phyloP scores from a whole-genome alignment of 768 basidiomycete genomes.

The Candolleomyces efflorescens region DNA sequence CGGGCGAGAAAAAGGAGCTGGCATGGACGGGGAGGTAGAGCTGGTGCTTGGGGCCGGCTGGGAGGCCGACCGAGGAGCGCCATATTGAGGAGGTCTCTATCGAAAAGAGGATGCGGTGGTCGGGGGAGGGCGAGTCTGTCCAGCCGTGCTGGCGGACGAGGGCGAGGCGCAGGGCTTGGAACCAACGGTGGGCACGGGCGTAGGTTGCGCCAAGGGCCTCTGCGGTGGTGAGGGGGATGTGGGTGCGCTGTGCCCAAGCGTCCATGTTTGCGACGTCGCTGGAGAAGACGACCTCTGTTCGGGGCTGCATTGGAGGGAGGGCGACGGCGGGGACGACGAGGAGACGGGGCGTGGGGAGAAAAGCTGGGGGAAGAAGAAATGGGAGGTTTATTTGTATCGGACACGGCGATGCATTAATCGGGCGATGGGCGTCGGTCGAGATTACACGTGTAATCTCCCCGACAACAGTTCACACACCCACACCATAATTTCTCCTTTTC shows the following conservation, averaged over 20 bases:
- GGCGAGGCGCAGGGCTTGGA: constrained; percentile 55
- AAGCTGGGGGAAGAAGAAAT: constrained; percentile 22
- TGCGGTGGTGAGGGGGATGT: constrained; percentile 78
- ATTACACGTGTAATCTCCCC: constrained; percentile 63
- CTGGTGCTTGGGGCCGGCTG: constrained; percentile 69
- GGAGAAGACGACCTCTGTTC: constrained; percentile 68
- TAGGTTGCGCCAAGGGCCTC: constrained; percentile 79
- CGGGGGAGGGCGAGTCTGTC: constrained; percentile 54
- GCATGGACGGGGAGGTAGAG: constrained; percentile 76
- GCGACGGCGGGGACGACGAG: constrained; percentile 9
- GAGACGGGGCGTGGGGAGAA: constrained; percentile 1
- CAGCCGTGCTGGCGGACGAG: constrained; percentile 70
- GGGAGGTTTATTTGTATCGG: constrained; percentile 35
- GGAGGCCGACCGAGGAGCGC: constrained; percentile 71
- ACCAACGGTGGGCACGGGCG: constrained; percentile 75
- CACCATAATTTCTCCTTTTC: constrained; percentile 34
- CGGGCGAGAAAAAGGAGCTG: constrained; percentile 81
- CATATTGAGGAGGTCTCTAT: constrained; percentile 76
- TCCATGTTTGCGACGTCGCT: constrained; percentile 80
- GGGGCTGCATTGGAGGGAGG: constrained; percentile 25
- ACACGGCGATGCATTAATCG: constrained; percentile 12
- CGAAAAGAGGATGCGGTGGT: constrained; percentile 72
- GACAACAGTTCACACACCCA: constrained; percentile 30
- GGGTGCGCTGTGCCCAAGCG: constrained; percentile 74
- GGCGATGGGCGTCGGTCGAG: constrained; percentile 55